Evolutionary conservation across 108 stramenopile species (phyloP).

Genomic region (Licmophora abbreviata): DNA sequence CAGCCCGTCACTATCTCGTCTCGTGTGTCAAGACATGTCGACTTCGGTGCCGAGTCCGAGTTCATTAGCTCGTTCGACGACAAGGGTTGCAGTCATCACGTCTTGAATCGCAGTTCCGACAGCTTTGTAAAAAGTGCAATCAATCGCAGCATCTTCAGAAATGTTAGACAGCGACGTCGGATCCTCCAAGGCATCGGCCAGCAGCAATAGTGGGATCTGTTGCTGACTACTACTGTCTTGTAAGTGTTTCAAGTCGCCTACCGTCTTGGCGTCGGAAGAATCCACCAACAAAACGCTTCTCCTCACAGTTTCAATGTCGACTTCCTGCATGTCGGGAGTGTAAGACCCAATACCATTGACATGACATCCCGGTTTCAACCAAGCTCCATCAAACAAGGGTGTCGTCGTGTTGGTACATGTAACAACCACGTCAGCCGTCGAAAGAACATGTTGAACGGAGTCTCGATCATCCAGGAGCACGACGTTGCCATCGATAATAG

Average conservation of each 20-base stretch:
- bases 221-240: neutral
- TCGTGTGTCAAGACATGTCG: conserved; percentile 28
- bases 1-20: no score
- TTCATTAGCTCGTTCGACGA: conserved; percentile 26
- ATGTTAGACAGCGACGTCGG: conserved; percentile 2
- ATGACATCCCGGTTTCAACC: conserved; percentile 45
- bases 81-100: conserved; percentile 51
- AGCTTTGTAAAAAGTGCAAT: conserved; percentile 69
- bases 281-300: conserved; percentile 49
- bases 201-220: conserved; percentile 26
- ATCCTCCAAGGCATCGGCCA: conserved; percentile 44
- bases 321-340: conserved; percentile 62
- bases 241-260: conserved; percentile 66
- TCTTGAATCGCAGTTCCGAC: conserved; percentile 77
- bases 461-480: conserved; percentile 26
- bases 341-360: conserved; percentile 72
- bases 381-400: conserved; percentile 49
- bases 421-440: conserved; percentile 52
- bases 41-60: conserved; percentile 31
- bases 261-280: conserved; percentile 57
- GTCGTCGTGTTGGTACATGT: conserved; percentile 57
- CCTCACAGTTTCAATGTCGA: conserved; percentile 29
- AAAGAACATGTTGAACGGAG: conserved; percentile 23
- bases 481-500: conserved; percentile 14
- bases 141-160: conserved; percentile 12